Percentiles rank a stretch among this genome's conserved stretches.
Conservation (phyloP, 495 filamentous ascomycete species). For the Geoglossum glabrum region DNA sequence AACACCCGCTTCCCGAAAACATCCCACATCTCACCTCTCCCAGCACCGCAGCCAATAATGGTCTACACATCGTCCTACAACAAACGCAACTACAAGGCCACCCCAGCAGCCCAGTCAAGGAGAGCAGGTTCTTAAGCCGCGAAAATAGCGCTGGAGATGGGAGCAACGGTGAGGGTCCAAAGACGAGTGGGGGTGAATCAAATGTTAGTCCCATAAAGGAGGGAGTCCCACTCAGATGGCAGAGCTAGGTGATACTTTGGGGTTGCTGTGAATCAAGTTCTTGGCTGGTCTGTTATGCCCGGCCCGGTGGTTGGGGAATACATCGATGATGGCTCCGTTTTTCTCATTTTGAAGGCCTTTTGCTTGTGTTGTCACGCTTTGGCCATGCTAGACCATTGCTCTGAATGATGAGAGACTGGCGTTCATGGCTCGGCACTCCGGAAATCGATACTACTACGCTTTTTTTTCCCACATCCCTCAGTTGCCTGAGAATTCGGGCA, state of each 20-base stretch:
- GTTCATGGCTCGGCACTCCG: not conserved
- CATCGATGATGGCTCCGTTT: not conserved
- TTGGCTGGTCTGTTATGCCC: not conserved
- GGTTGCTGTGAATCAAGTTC: not conserved
- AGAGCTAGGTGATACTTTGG: not conserved
- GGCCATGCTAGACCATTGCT: not conserved
- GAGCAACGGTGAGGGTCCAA: conserved; percentile 20
- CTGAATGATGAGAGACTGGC: not conserved
- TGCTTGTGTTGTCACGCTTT: not conserved
- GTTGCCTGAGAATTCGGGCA: not conserved
- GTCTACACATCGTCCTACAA: conserved; percentile 18
- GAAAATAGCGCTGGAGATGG: conserved; percentile 54
- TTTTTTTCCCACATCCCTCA: not conserved
- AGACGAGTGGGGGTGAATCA: not conserved
- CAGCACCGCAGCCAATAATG: conserved; percentile 17
- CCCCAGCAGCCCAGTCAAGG: conserved; percentile 62
- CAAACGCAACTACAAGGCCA: conserved; percentile 18
- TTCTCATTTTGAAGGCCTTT: not conserved
- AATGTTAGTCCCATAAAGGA: conserved; percentile 31
- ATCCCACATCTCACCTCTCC: conserved; percentile 82
- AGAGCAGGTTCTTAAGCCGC: conserved; percentile 62
- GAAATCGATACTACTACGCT: not conserved
- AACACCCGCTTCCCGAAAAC: conserved; percentile 88
- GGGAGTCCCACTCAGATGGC: conserved; percentile 44
- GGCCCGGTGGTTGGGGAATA: not conserved